phyloP scores from a whole-genome alignment of 352 stramenopile genomes.

The Hyaloperonospora arabidopsidis region DNA sequence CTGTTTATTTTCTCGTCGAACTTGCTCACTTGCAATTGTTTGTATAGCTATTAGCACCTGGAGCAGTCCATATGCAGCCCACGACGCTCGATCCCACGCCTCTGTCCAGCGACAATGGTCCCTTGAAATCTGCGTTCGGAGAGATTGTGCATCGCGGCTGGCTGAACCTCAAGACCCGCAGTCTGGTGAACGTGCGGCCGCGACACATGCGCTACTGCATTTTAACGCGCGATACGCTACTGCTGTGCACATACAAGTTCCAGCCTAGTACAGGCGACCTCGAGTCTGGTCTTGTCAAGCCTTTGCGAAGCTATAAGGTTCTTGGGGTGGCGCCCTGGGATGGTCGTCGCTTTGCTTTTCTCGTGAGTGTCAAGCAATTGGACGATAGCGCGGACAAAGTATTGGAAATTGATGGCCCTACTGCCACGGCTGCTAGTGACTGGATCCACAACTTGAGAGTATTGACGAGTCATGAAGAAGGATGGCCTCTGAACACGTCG shows the following conservation, averaged over 20 bases:
- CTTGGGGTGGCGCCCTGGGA: constrained; percentile 66
- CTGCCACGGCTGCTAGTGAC: constrained; percentile 47
- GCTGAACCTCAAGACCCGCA: constrained; percentile 83
- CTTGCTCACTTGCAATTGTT: too few species aligned
- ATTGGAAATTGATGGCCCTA: constrained; percentile 63
- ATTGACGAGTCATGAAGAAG: constrained; percentile 35
- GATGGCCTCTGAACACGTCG: constrained; percentile 24
- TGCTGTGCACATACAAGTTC: constrained; percentile 82
- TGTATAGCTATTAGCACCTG: constrained; percentile 16
- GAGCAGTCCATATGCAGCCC: constrained; percentile 21
- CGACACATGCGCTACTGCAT: constrained; percentile 83
- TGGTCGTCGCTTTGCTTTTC: constrained; percentile 62
- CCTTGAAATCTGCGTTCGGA: constrained; percentile 47
- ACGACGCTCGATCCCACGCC: constrained; percentile 44
- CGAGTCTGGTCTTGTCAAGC: constrained; percentile 43
- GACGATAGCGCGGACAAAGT: constrained; percentile 69
- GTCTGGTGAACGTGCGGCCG: constrained; percentile 77
- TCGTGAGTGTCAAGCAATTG: constrained; percentile 62
- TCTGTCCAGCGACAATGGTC: constrained; percentile 45
- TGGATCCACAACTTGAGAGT: constrained; percentile 67
- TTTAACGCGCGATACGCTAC: constrained; percentile 46
- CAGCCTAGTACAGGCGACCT: constrained; percentile 69
- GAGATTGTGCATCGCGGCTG: constrained; percentile 73
- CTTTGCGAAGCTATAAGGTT: constrained; percentile 62
- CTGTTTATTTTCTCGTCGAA: too few species aligned